A percentile compares a stretch with the other conserved stretches of the same genome.
Evolutionary conservation across 2,329 filamentous ascomycete species (phyloP).

Genomic region (Albophoma yamanashiensis): DNA sequence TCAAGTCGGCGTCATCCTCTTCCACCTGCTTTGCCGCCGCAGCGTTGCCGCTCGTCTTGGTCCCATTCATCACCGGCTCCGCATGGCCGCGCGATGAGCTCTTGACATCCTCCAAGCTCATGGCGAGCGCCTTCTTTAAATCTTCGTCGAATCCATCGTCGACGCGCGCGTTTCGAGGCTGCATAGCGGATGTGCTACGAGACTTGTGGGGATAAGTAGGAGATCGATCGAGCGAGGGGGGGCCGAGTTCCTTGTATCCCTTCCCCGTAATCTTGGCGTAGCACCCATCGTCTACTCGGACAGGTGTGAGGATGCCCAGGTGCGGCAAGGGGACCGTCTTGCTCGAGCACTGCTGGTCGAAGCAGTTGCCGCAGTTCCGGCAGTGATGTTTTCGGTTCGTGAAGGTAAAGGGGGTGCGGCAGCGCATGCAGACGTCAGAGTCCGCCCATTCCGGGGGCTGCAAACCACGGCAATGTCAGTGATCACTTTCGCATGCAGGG

Average conservation of each 20-base stretch:
- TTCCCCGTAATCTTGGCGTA: slow-evolving; percentile 81
- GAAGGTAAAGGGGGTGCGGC: slow-evolving; percentile 88
- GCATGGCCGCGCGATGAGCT: slow-evolving; percentile 64
- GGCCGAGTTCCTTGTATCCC: slow-evolving; percentile 24
- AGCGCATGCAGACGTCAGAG: slow-evolving; percentile 97
- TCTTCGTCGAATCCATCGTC: slow-evolving; percentile 94
- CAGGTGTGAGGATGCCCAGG: slow-evolving; percentile 80
- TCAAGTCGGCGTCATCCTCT: slow-evolving; percentile 86
- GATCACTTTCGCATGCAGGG: no score
- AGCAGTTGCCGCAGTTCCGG: slow-evolving; percentile 94
- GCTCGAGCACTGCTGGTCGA: slow-evolving; percentile 88
- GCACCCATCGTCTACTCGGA: slow-evolving; percentile 93
- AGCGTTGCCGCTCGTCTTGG: slow-evolving; percentile 24
- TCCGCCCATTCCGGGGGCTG: slow-evolving; percentile 95
- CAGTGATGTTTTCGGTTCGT: slow-evolving; percentile 98
- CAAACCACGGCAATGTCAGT: neutral
- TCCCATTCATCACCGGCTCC: slow-evolving; percentile 37
- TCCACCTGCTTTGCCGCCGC: slow-evolving; percentile 43
- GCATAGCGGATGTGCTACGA: slow-evolving; percentile 60
- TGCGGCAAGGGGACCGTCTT: slow-evolving; percentile 85
- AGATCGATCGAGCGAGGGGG: slow-evolving; percentile 34
- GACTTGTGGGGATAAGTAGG: slow-evolving; percentile 49
- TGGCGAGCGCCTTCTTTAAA: slow-evolving; percentile 82
- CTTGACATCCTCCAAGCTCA: slow-evolving; percentile 93
- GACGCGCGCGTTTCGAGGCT: slow-evolving; percentile 77